Conservation (phyloP, 192 early-diverging fungal genomes). For the Coemansia sp. region DNA sequence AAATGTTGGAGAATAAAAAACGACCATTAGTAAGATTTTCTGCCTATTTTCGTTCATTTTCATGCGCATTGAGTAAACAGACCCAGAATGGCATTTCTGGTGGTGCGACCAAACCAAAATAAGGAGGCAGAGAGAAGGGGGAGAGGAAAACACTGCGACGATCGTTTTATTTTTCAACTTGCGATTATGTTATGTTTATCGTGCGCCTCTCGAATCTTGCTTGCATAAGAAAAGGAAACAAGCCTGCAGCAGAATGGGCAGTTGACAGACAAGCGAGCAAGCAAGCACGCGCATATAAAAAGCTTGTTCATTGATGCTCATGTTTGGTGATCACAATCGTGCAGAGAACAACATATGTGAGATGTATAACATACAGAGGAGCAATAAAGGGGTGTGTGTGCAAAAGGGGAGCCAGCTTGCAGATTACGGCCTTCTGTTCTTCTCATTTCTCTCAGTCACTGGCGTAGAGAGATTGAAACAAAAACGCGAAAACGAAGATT, state of each 20-base stretch:
- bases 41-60: background rate
- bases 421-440: background rate
- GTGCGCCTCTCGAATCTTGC: slow-evolving; percentile 1
- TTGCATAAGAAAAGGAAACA: background rate
- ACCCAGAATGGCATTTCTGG: background rate
- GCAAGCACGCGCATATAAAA: slow-evolving; percentile 1
- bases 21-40: background rate
- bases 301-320: slow-evolving; percentile 2
- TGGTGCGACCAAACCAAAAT: background rate
- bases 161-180: background rate
- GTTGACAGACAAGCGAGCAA: background rate
- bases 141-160: background rate
- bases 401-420: background rate
- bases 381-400: too few species aligned
- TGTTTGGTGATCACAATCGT: slow-evolving; percentile 9
- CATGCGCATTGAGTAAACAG: slow-evolving; percentile 2
- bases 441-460: background rate
- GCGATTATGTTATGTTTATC: background rate
- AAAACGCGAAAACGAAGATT: background rate
- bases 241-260: background rate
- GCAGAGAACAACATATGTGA: slow-evolving; percentile 2
- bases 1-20: background rate
- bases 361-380: background rate
- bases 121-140: background rate
- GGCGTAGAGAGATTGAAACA: background rate